These are phyloP conservation scores for Metschnikowia arizonensis DNA, from an alignment of 805 yeast species.

Conservation along the genomic window DNA sequence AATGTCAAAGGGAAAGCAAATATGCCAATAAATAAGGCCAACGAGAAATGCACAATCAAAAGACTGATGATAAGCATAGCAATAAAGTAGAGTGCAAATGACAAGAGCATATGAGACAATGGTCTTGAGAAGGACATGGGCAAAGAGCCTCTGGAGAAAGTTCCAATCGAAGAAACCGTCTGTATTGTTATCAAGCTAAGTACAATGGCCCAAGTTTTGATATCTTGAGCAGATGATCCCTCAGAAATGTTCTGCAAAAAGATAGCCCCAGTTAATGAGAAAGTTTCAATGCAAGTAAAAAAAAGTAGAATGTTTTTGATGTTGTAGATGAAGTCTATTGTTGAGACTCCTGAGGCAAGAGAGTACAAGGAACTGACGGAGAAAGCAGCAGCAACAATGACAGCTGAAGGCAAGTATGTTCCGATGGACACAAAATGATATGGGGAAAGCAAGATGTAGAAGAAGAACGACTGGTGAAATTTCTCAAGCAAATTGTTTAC, in stretches of 20 bases:
- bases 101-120: constrained; percentile 27
- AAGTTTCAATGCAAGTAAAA: constrained; percentile 28
- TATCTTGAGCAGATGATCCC: background rate
- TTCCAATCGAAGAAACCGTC: constrained; percentile 5
- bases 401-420: constrained; percentile 84
- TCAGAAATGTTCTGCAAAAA: constrained; percentile 24
- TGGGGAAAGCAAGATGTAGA: constrained; percentile 79
- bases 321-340: constrained; percentile 19
- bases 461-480: constrained; percentile 95
- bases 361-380: constrained; percentile 63
- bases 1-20: constrained; percentile 73
- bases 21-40: constrained; percentile 69
- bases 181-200: constrained; percentile 2
- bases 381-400: constrained; percentile 63
- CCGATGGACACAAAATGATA: constrained; percentile 85
- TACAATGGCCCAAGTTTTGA: background rate
- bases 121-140: constrained; percentile 18
- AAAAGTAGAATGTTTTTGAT: constrained; percentile 24
- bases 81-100: constrained; percentile 52
- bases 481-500: constrained; percentile 90
- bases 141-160: background rate
- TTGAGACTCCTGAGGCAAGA: constrained; percentile 41
- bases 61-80: constrained; percentile 70
- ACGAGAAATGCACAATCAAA: constrained; percentile 77
- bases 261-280: constrained; percentile 23